These are phyloP conservation scores for Fusarium bactridioides DNA, from an alignment of 2,329 filamentous ascomycete genomes.

Conservation along the genomic window DNA sequence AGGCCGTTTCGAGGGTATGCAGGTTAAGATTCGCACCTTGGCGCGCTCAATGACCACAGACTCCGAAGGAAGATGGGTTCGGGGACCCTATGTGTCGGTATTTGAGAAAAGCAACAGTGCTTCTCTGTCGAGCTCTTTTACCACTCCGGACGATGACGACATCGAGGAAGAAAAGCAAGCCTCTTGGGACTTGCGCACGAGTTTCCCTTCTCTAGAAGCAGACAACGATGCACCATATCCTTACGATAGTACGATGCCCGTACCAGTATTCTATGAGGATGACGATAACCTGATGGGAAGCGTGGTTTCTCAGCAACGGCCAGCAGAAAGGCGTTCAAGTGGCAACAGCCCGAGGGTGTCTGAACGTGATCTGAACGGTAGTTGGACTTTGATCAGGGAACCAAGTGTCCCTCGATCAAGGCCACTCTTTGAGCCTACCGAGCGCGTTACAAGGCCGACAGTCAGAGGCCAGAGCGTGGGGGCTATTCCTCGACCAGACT, in stretches of 20 bases:
- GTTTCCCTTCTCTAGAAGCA: slow-evolving; percentile 12
- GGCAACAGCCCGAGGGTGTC: neutral
- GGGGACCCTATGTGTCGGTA: slow-evolving; percentile 36
- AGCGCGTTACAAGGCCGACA: neutral
- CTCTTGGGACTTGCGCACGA: slow-evolving; percentile 14
- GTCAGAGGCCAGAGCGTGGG: neutral
- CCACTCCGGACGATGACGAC: slow-evolving; percentile 14
- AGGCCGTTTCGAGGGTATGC: slow-evolving; percentile 30
- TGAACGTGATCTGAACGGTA: neutral
- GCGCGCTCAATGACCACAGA: slow-evolving; percentile 28
- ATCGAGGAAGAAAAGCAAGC: slow-evolving; percentile 1
- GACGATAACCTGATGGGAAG: neutral
- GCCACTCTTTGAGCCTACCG: neutral
- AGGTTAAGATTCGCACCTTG: slow-evolving; percentile 19
- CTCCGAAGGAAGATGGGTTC: slow-evolving; percentile 8
- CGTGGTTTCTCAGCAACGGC: neutral
- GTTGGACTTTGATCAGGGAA: neutral
- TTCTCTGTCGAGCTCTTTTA: slow-evolving; percentile 26
- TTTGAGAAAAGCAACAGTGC: slow-evolving; percentile 37
- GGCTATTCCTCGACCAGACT: neutral
- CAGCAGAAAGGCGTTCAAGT: neutral
- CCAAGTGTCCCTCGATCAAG: neutral
- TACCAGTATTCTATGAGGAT: slow-evolving; percentile 9
- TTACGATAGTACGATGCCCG: slow-evolving; percentile 25
- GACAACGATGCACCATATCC: slow-evolving; percentile 34